phyloP scores from a whole-genome alignment of 2,329 filamentous ascomycete genomes.

The Colletotrichum tanaceti region DNA sequence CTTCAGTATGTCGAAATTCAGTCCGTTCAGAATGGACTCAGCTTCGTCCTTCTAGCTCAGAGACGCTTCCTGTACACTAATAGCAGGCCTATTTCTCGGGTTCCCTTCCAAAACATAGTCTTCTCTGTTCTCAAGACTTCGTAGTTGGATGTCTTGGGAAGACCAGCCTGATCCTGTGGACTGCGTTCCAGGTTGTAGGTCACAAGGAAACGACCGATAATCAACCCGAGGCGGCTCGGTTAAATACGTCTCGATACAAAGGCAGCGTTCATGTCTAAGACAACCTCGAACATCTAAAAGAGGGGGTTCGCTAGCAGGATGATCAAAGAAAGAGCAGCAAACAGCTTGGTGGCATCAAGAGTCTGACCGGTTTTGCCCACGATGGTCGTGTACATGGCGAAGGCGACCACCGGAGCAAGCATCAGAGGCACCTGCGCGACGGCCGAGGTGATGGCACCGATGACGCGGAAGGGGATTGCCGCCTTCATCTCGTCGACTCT shows the following conservation, averaged over 20 bases:
- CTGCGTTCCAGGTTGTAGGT: neutral
- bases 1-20: conserved; percentile 49
- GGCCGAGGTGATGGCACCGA: conserved; percentile 51
- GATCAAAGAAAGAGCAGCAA: conserved; percentile 43
- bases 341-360: conserved; percentile 38
- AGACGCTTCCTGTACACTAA: conserved; percentile 44
- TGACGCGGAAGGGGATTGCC: conserved; percentile 47
- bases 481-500: conserved; percentile 43
- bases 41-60: conserved; percentile 51
- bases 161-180: conserved; percentile 4
- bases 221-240: conserved; percentile 45
- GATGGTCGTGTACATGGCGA: conserved; percentile 32
- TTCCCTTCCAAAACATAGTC: neutral
- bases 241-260: conserved; percentile 46
- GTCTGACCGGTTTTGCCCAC: conserved; percentile 19
- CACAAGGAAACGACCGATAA: conserved; percentile 36
- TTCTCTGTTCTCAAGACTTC: neutral
- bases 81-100: neutral
- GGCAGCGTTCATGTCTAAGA: conserved; percentile 40
- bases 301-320: conserved; percentile 46
- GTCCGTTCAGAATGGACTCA: conserved; percentile 45
- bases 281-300: conserved; percentile 52
- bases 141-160: neutral
- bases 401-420: conserved; percentile 38
- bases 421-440: conserved; percentile 48